A percentile compares a stretch with the other conserved stretches of the same genome.
Evolutionary conservation across 257 asterid genomes (phyloP).

Genomic region (Penstemon newberryi): DNA sequence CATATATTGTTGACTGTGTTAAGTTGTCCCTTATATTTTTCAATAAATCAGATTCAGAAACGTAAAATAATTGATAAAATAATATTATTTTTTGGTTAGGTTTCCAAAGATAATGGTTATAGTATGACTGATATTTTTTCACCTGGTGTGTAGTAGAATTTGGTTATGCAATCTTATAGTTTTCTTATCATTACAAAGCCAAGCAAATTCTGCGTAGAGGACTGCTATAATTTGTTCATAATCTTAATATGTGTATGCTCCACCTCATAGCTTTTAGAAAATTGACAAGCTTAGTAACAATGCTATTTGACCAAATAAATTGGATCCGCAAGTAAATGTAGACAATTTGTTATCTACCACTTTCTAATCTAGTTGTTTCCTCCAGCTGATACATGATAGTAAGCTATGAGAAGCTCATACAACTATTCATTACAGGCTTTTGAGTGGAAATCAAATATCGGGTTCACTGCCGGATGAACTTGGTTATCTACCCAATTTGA

Average conservation of each 20-base stretch:
- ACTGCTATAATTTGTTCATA: background rate
- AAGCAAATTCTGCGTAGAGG: no score
- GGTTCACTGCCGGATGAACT: constrained; percentile 55
- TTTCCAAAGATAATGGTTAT: no score
- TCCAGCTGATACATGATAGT: background rate
- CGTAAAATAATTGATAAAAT: background rate
- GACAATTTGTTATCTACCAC: background rate
- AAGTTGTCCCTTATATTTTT: constrained; percentile 2
- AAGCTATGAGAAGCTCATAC: background rate
- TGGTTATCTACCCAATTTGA: constrained; percentile 46
- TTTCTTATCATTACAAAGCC: background rate
- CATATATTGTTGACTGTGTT: constrained; percentile 3
- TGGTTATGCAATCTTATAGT: background rate
- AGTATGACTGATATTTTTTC: no score
- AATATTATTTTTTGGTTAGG: background rate
- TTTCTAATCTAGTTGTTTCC: constrained; percentile 13
- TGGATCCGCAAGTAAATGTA: background rate
- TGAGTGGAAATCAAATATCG: constrained; percentile 47
- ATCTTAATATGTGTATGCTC: background rate
- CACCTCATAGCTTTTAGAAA: background rate
- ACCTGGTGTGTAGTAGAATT: background rate
- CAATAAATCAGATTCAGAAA: background rate
- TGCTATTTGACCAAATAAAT: background rate
- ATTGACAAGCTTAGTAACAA: background rate
- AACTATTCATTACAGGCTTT: constrained; percentile 35